These are phyloP conservation scores for Canna indica DNA, from an alignment of 176 grass and related monocot species.

Conservation along the genomic window DNA sequence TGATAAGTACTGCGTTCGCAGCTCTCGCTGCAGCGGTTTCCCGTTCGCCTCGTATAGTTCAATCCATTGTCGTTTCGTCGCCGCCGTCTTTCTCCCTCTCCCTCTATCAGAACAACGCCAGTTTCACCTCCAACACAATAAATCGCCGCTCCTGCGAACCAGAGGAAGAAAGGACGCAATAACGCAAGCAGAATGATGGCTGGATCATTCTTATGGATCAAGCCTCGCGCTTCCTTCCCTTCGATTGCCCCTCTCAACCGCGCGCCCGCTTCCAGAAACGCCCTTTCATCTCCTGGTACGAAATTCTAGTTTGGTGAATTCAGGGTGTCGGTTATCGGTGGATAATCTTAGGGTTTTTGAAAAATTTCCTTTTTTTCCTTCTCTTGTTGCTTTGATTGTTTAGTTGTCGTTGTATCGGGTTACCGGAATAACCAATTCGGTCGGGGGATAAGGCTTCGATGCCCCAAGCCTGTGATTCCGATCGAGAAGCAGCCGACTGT, in stretches of 20 bases:
- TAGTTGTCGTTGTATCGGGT: not conserved
- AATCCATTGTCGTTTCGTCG: too few relatives aligned
- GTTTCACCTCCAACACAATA: not conserved
- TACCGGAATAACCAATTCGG: not conserved
- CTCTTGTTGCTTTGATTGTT: not conserved
- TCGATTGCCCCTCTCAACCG: not conserved
- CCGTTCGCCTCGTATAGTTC: too few relatives aligned
- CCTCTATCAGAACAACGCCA: not conserved
- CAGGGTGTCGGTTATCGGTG: not conserved
- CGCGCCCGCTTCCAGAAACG: not conserved
- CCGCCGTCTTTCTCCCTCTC: not conserved
- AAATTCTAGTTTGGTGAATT: not conserved
- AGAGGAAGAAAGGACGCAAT: too few relatives aligned
- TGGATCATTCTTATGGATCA: not conserved
- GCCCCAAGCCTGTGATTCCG: not conserved
- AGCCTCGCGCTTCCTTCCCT: not conserved
- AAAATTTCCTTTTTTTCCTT: too few relatives aligned
- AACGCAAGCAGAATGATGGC: too few relatives aligned
- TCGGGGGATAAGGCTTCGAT: not conserved
- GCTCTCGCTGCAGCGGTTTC: too few relatives aligned
- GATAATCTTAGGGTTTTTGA: too few relatives aligned
- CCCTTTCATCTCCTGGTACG: not conserved
- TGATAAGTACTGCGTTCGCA: too few relatives aligned
- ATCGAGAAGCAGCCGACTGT: constrained; percentile 3
- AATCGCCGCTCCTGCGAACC: not conserved